Evolutionary conservation across 139 green algal species (phyloP).

Genomic region (Volvox reticuliferus): DNA sequence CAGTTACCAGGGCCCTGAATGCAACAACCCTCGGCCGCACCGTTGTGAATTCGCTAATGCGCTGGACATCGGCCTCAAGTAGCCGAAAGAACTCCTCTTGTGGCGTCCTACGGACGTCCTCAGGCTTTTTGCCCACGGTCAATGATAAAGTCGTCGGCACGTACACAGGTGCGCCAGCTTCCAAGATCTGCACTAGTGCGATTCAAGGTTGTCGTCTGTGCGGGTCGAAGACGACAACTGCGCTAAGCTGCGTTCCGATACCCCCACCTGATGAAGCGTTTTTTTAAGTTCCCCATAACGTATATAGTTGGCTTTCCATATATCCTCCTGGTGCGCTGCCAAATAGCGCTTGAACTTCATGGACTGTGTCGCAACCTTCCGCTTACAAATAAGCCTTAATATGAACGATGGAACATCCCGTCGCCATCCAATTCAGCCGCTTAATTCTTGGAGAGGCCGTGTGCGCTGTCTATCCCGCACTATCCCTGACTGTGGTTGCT

Average conservation of each 20-base stretch:
- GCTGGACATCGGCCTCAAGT: constrained; percentile 43
- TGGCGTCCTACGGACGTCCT: background rate
- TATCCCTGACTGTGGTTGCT: too few relatives aligned
- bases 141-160: constrained; percentile 33
- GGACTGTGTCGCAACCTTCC: background rate
- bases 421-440: background rate
- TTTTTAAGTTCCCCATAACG: constrained; percentile 39
- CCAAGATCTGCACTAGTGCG: constrained; percentile 1
- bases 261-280: background rate
- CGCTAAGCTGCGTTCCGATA: background rate
- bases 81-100: constrained; percentile 51
- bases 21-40: background rate
- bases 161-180: constrained; percentile 25
- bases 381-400: background rate
- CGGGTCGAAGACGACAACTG: background rate
- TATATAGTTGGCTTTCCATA: constrained; percentile 28
- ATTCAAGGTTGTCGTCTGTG: background rate
- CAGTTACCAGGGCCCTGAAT: too few relatives aligned
- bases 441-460: too few relatives aligned
- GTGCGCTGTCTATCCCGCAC: too few relatives aligned
- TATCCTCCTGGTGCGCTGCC: constrained; percentile 12
- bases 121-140: background rate
- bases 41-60: constrained; percentile 45
- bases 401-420: background rate
- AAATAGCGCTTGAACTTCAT: constrained; percentile 45